Evolutionary conservation across 2,329 filamentous ascomycete genomes (phyloP), one percentile per base, ranked within the genome.

Genomic region (Exserohilum rostratum): DNA sequence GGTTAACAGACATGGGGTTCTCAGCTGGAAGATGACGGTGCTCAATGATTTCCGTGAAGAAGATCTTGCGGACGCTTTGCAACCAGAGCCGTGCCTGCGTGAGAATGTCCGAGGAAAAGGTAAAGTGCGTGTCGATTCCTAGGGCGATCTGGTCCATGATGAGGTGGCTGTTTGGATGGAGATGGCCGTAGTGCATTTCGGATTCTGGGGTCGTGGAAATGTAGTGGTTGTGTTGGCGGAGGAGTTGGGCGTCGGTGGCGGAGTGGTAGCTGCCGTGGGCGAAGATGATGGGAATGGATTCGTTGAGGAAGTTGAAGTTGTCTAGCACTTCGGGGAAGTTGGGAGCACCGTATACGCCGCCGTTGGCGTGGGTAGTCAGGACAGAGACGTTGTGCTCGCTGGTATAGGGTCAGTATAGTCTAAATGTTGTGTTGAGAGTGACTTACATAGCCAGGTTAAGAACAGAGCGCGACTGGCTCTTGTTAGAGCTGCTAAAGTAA

Each of bases 171-270:
- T 69, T 64, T 1, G 76, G 75, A 53, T 85, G 81, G 0, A 71
- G 74, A 60, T 84, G 82, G n/a, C 84, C 83, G 67, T 80, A 85
- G 65, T 85, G 82, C 76, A 84, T 80, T 61, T 86, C 84, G 0
- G 81, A 83, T 62, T 87, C 85, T 1, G 83, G 82, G 0, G 84
- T 86, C 53, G 83, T 83, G 46, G 82, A 83, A 37, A 86, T 69
- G 69, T 81, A 81, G 46, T 85, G 79, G 67, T 85, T 81, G 2
- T 77, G 77, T 0, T 68, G 55, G 10, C 81, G 80, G 0, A 86
- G 76, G 0, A 83, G 72, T 1, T 68, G 48, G 0, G 73, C 72
- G 12, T 80, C 78, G 0, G 57, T 52, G 0, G 74, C 64, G 0
- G 78, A 78, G 15, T 84, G 65, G 67, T 76, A 82, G 12, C 72